These are phyloP conservation scores for Zygoascus hellenicus DNA, from an alignment of 1,139 yeast genomes.

Conservation along the genomic window DNA sequence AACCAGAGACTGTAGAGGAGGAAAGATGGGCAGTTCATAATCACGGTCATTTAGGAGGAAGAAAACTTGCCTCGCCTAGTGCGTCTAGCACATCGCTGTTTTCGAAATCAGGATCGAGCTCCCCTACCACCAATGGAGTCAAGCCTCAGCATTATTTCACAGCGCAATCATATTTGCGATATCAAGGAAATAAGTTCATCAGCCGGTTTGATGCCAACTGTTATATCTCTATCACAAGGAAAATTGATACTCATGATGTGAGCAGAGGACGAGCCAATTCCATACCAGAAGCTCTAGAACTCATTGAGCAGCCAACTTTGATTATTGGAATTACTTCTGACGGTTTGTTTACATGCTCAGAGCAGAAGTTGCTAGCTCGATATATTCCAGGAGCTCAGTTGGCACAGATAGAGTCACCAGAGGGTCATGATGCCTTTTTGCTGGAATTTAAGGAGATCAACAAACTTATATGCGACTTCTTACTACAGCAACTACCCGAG, in stretches of 20 bases:
- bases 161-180: slow-evolving; percentile 89
- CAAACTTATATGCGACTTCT: slow-evolving; percentile 59
- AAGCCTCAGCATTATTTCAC: slow-evolving; percentile 83
- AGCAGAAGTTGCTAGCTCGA: slow-evolving; percentile 77
- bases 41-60: slow-evolving; percentile 47
- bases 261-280: slow-evolving; percentile 66
- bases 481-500: slow-evolving; percentile 51
- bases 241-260: slow-evolving; percentile 90
- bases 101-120: slow-evolving; percentile 1
- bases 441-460: slow-evolving; percentile 83
- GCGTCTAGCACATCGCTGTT: slow-evolving; percentile 1
- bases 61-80: slow-evolving; percentile 20
- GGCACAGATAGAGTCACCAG: slow-evolving; percentile 80
- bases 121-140: slow-evolving; percentile 17
- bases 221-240: slow-evolving; percentile 87
- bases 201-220: slow-evolving; percentile 93
- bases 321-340: slow-evolving; percentile 88
- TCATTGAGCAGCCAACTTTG: slow-evolving; percentile 66
- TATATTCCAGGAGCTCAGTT: slow-evolving; percentile 64
- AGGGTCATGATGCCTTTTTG: slow-evolving; percentile 95
- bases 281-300: slow-evolving; percentile 47
- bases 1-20: slow-evolving; percentile 40
- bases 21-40: slow-evolving; percentile 60
- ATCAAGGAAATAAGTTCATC: slow-evolving; percentile 88
- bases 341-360: slow-evolving; percentile 86